A percentile compares a stretch with the other conserved stretches of the same genome.
Evolutionary conservation across 2,329 filamentous ascomycete species (phyloP).

Genomic region (Diaporthe eres): DNA sequence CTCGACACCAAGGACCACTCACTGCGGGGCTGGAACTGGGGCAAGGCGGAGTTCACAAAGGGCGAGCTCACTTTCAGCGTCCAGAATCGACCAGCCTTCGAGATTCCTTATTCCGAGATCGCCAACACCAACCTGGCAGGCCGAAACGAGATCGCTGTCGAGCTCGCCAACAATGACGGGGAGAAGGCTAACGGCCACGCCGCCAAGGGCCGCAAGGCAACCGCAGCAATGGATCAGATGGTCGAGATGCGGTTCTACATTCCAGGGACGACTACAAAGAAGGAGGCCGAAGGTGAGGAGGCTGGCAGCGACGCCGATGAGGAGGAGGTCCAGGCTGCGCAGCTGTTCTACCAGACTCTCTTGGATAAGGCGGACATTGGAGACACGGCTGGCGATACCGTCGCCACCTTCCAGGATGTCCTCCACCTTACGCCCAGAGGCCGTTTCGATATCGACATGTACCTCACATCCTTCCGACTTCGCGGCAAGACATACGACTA

Average conservation of each 20-base stretch:
- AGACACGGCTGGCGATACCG: constrained; percentile 98
- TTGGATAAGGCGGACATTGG: constrained; percentile 99
- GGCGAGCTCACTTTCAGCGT: constrained; percentile 97
- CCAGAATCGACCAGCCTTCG: constrained; percentile 95
- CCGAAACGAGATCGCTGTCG: constrained; percentile 97
- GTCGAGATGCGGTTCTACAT: constrained; percentile 99
- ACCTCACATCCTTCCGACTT: constrained; percentile 95
- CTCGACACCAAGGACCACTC: constrained; percentile 95
- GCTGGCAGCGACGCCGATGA: constrained; percentile 76
- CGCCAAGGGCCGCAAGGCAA: constrained; percentile 88
- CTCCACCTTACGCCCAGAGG: constrained; percentile 98
- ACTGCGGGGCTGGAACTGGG: constrained; percentile 98
- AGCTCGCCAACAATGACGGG: constrained; percentile 85
- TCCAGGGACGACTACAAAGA: constrained; percentile 87
- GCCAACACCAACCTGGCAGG: constrained; percentile 98
- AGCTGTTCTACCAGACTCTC: constrained; percentile 97
- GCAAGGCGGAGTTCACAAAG: constrained; percentile 96
- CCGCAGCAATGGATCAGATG: constrained; percentile 90
- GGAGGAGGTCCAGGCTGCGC: constrained; percentile 95
- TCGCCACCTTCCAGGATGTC: constrained; percentile 96
- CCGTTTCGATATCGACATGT: constrained; percentile 99
- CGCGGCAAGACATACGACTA: constrained; percentile 99
- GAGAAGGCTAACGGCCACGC: constrained; percentile 83
- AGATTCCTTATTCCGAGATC: constrained; percentile 97
- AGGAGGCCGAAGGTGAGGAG: constrained; percentile 80